Evolutionary conservation across 1,139 yeast genomes (phyloP).

Genomic region (Candida mesenterica): DNA sequence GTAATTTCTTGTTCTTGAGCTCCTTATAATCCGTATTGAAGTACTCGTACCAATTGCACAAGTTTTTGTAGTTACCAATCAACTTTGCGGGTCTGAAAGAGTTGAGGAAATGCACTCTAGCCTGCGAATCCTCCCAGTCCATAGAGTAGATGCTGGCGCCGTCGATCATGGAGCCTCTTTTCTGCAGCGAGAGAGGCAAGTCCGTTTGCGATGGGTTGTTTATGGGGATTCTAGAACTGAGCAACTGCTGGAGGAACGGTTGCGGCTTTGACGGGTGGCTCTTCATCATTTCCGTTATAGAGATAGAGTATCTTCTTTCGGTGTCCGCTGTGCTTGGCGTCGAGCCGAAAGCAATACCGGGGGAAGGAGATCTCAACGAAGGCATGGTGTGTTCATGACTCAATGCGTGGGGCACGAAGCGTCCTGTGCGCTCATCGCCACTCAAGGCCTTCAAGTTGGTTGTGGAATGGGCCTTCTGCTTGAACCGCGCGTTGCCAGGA

Average conservation of each 20-base stretch:
- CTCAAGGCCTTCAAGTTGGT: slow-evolving; percentile 6
- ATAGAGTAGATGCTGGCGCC: slow-evolving; percentile 18
- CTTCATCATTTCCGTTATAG: slow-evolving; percentile 10
- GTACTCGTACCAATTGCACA: slow-evolving; percentile 49
- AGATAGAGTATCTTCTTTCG: slow-evolving; percentile 10
- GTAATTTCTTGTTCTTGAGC: slow-evolving; percentile 23
- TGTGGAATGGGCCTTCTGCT: slow-evolving; percentile 6
- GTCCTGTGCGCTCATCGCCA: slow-evolving; percentile 1
- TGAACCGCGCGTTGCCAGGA: neutral
- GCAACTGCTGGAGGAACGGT: slow-evolving; percentile 15
- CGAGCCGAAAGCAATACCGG: neutral
- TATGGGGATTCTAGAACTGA: slow-evolving; percentile 32
- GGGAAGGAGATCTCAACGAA: neutral
- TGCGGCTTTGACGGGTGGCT: slow-evolving; percentile 6
- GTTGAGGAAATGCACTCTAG: slow-evolving; percentile 31
- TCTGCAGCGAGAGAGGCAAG: slow-evolving; percentile 12
- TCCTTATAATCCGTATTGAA: slow-evolving; percentile 21
- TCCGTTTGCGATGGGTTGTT: slow-evolving; percentile 25
- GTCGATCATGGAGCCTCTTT: slow-evolving; percentile 13
- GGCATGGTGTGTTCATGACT: neutral
- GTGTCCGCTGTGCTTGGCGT: neutral
- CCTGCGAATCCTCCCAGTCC: slow-evolving; percentile 23
- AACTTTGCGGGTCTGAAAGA: slow-evolving; percentile 54
- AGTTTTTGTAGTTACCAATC: slow-evolving; percentile 51
- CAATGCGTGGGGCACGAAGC: neutral